Evolutionary conservation across 768 basidiomycete genomes (phyloP), one percentile per base, ranked within the genome.

Genomic region (Mycena vitilis): DNA sequence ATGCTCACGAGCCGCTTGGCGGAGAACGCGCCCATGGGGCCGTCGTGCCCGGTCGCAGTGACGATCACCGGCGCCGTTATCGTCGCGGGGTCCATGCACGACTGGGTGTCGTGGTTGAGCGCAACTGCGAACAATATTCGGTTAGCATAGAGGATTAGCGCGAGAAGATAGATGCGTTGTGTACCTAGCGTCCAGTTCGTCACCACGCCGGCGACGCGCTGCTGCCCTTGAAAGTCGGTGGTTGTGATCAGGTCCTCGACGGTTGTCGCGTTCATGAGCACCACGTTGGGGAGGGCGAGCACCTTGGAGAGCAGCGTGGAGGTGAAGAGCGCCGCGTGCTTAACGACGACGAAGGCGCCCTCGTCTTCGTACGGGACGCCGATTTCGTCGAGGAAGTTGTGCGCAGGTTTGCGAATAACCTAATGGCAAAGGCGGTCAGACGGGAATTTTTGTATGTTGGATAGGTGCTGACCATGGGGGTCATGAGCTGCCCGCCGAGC

Each of bases 251-350:
- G 85, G 76, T 94, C 93, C 76, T 94, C 92, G n/a, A 91, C 91
- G 9, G 91, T 88, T 4, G 92, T 94, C 30, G 91, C 91, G 79
- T 93, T 93, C 84, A 93, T 87, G 78, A 92, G 78, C 38, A 90
- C 87, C 57, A 93, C 89, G 72, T 93, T 93, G 18, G 89, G 89
- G 71, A 89, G 80, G 15, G 89, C 84, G 66, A 93, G 86, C 62
- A 92, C 90, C 54, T 87, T 86, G 64, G 90, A 89, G 44, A 95
- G 81, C 53, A 93, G 78, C 1, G 92, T 93, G 16, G 91, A 89
- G 2, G 92, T 95, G 84, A 94, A 94, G 68, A 94, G 82, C 0
- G 92, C 92, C 1, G 92, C 91, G 71, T 94, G 92, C 76, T 92
- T 92, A 72, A 95, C 92, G 69, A 95, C 89, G 68, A 93, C 91